These are phyloP conservation scores for Phytophthora lateralis DNA, from an alignment of 352 stramenopile species.

Conservation along the genomic window DNA sequence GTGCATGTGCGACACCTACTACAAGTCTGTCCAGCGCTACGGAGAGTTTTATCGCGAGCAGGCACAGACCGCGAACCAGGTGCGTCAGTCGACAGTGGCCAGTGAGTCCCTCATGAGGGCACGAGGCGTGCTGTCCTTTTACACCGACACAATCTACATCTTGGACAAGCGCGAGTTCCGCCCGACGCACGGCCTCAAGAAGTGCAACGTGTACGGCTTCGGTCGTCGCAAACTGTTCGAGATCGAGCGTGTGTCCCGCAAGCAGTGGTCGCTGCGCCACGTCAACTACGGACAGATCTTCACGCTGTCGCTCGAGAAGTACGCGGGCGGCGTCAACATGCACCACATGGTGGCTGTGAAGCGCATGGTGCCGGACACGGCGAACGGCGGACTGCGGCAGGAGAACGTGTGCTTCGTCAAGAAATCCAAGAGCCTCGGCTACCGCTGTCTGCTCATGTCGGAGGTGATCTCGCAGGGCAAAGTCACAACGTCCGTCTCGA, in stretches of 20 bases:
- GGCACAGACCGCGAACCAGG: constrained; percentile 36
- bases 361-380: constrained; percentile 56
- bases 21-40: constrained; percentile 72
- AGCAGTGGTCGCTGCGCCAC: constrained; percentile 74
- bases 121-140: constrained; percentile 76
- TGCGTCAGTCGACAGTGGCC: constrained; percentile 66
- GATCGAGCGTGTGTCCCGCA: constrained; percentile 72
- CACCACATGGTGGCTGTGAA: constrained; percentile 83
- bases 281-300: constrained; percentile 65
- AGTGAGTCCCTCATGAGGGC: constrained; percentile 82
- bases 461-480: constrained; percentile 84
- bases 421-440: constrained; percentile 70
- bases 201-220: constrained; percentile 81
- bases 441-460: constrained; percentile 79
- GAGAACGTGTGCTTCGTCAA: constrained; percentile 85
- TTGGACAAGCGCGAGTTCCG: constrained; percentile 84
- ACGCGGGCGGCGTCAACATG: constrained; percentile 52
- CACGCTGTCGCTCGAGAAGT: constrained; percentile 70
- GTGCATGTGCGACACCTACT: constrained; percentile 78
- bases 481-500: constrained; percentile 74
- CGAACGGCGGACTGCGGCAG: constrained; percentile 58
- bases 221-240: constrained; percentile 78
- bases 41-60: constrained; percentile 69
- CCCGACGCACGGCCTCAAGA: constrained; percentile 61
- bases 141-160: constrained; percentile 82